These are phyloP conservation scores for Cicer judaicum DNA, from an alignment of 306 rosid genomes.

Conservation along the genomic window DNA sequence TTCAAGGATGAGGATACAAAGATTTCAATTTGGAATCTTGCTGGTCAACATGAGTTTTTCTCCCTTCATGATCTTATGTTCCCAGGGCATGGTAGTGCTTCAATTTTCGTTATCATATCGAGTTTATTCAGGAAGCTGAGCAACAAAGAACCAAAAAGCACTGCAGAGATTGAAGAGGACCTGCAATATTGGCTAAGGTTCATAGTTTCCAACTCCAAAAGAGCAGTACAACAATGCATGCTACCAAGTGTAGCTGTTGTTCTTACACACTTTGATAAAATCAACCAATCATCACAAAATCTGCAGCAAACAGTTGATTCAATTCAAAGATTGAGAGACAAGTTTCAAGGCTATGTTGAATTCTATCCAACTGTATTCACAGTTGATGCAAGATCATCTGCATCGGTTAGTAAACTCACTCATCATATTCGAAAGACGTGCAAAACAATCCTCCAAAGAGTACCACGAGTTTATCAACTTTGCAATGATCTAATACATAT, in stretches of 20 bases:
- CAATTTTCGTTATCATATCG: slow-evolving; percentile 71
- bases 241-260: slow-evolving; percentile 86
- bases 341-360: slow-evolving; percentile 91
- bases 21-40: slow-evolving; percentile 91
- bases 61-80: slow-evolving; percentile 97
- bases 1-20: slow-evolving; percentile 80
- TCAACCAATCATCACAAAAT: slow-evolving; percentile 71
- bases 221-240: slow-evolving; percentile 83
- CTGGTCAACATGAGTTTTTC: slow-evolving; percentile 89
- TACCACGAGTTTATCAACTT: slow-evolving; percentile 86
- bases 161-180: slow-evolving; percentile 88
- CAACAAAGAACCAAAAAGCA: slow-evolving; percentile 75
- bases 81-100: slow-evolving; percentile 93
- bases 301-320: slow-evolving; percentile 68
- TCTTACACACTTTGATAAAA: slow-evolving; percentile 84
- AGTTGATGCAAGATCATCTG: slow-evolving; percentile 89
- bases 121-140: slow-evolving; percentile 79
- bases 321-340: slow-evolving; percentile 77
- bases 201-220: slow-evolving; percentile 86
- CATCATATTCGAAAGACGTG: slow-evolving; percentile 75
- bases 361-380: slow-evolving; percentile 87
- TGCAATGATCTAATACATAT: slow-evolving; percentile 82
- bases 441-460: slow-evolving; percentile 88
- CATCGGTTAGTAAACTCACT: slow-evolving; percentile 81
- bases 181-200: slow-evolving; percentile 95